Evolutionary conservation across 352 stramenopile species (phyloP), one percentile per base, ranked within the genome.

Genomic region (Phytophthora multivora): DNA sequence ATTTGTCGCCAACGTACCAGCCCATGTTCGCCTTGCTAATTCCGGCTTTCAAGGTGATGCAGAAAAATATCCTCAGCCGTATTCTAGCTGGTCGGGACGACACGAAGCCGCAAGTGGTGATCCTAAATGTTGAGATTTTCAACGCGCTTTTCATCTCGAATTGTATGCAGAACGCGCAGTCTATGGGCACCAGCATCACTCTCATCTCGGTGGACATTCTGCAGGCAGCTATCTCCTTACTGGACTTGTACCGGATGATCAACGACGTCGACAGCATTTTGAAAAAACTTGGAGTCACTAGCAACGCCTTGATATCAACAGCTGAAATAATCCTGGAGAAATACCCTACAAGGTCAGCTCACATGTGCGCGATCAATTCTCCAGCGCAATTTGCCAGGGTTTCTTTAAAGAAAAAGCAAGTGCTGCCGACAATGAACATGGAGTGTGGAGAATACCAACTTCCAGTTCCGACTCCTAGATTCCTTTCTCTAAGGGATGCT

Each of bases 31-130:
- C 77, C 1, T 26, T 85, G 8, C 2, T 85, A 4, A 56, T 85
- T 0, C 75, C 78, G 2, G 25, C 61, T 0, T 61, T 83, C 23
- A 87, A 85, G 47, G 48, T 83, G 13, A 16, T 54, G 6, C 48
- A 66, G 36, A 85, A 78, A 46, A 83, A 85, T 48, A 56, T 66
- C 9, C 13, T 61, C 0, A 66, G 48, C 5, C 55, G 62, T 3
- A 52, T 70, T 16, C 62, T 70, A 1, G 28, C 40, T 13, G 62
- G 55, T 2, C 33, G 26, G 1, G 62, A 70, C 10, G 62, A 70
- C 11, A 57, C 41, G 0, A 70, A 70, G 28, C 62, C 55, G 0
- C 62, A 70, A 46, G 31, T 70, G 1, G 30, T 75, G 8, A 62
- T 70, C 11, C 52, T 75, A 8, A 72, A 68, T 8, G 42, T 68